Percentiles rank a stretch among this genome's conserved stretches.
These are phyloP conservation scores for Monosporascus sp. DNA, from an alignment of 2,329 filamentous ascomycete species.

Conservation along the genomic window DNA sequence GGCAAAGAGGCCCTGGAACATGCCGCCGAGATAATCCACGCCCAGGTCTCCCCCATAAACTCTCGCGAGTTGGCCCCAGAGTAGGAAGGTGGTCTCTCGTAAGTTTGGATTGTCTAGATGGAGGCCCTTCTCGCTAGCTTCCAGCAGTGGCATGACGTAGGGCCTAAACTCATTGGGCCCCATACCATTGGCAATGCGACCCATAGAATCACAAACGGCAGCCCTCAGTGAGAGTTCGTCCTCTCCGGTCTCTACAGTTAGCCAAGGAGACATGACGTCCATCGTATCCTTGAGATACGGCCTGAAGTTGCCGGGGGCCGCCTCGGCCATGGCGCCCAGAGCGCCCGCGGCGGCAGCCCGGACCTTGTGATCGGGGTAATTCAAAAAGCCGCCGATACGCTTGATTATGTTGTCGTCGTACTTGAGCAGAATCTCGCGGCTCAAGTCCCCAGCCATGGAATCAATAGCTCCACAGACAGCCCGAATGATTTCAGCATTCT, in stretches of 20 bases:
- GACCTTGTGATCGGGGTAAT: slow-evolving; percentile 80
- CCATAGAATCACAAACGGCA: slow-evolving; percentile 87
- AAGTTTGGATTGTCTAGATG: slow-evolving; percentile 84
- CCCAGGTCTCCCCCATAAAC: slow-evolving; percentile 84
- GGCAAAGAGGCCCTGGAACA: slow-evolving; percentile 75
- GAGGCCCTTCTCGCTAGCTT: slow-evolving; percentile 85
- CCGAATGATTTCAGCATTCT: slow-evolving; percentile 80
- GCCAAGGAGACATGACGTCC: slow-evolving; percentile 79
- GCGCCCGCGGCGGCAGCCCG: slow-evolving; percentile 87
- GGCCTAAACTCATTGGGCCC: slow-evolving; percentile 83
- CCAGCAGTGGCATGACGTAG: slow-evolving; percentile 86
- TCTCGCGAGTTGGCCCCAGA: slow-evolving; percentile 92
- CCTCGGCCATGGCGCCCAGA: slow-evolving; percentile 83
- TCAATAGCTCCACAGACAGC: slow-evolving; percentile 88
- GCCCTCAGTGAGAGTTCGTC: slow-evolving; percentile 87
- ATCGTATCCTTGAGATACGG: slow-evolving; percentile 93
- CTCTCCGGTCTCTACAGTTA: slow-evolving; percentile 80
- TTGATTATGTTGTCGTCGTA: slow-evolving; percentile 82
- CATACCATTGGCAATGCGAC: slow-evolving; percentile 85
- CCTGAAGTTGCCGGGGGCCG: slow-evolving; percentile 75
- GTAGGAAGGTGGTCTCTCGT: slow-evolving; percentile 93
- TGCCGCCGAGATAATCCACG: slow-evolving; percentile 66
- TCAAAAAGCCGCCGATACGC: slow-evolving; percentile 77
- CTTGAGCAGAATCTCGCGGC: slow-evolving; percentile 71
- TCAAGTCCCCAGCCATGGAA: slow-evolving; percentile 81